These are phyloP conservation scores for Magnaporthiopsis rhizophila DNA, from an alignment of 2,329 filamentous ascomycete genomes.

Conservation along the genomic window DNA sequence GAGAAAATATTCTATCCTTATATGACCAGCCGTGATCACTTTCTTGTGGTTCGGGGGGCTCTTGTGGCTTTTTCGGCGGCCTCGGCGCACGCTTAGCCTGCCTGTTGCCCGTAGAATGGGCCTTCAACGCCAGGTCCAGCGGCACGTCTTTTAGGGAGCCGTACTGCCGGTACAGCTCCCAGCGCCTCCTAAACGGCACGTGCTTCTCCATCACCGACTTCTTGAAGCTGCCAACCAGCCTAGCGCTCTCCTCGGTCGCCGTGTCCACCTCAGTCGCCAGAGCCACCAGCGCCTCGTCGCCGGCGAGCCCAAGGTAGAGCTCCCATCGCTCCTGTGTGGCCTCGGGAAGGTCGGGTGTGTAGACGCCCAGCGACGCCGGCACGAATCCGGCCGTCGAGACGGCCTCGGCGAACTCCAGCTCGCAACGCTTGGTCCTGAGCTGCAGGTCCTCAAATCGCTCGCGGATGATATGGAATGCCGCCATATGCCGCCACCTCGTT, in stretches of 20 bases:
- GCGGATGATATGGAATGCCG: slow-evolving; percentile 1
- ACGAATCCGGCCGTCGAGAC: background rate
- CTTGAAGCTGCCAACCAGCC: background rate
- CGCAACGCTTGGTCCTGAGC: background rate
- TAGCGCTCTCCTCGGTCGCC: background rate
- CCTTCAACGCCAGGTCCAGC: background rate
- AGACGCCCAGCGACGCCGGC: background rate
- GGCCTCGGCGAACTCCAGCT: background rate
- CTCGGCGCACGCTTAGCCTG: background rate
- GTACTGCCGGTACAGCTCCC: background rate
- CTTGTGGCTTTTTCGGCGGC: background rate
- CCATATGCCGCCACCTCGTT: background rate
- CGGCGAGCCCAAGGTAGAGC: background rate
- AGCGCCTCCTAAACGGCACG: background rate
- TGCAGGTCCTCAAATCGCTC: slow-evolving; percentile 1
- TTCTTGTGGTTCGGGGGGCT: background rate
- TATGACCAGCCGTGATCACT: background rate
- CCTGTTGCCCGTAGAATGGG: background rate
- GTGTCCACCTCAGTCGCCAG: background rate
- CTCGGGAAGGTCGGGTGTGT: background rate
- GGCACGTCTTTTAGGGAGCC: background rate
- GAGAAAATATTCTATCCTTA: background rate
- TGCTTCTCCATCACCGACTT: background rate
- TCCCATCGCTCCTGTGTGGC: background rate
- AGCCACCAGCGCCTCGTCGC: background rate